phyloP scores from a whole-genome alignment of 202 grass and related monocot species.

The Schoenoplectus triqueter region DNA sequence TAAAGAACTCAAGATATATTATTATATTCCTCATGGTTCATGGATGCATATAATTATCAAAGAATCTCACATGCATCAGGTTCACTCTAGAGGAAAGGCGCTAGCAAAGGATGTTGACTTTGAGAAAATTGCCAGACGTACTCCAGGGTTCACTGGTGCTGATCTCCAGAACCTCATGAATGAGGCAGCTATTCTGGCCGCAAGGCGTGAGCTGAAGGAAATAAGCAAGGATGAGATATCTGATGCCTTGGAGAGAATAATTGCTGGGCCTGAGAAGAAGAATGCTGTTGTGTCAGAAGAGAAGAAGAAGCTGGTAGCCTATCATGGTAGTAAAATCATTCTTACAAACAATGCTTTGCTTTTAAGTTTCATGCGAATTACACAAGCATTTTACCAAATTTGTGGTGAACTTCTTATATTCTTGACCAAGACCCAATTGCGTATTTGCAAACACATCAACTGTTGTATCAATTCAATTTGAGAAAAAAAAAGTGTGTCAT shows the following conservation, averaged over 20 bases:
- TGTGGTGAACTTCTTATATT: background rate
- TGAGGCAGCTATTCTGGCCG: slow-evolving; percentile 96
- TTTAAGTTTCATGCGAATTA: background rate
- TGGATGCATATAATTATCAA: background rate
- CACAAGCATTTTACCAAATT: background rate
- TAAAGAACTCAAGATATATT: background rate
- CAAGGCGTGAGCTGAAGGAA: slow-evolving; percentile 94
- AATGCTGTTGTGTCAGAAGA: slow-evolving; percentile 95
- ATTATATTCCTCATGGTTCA: too few relatives aligned
- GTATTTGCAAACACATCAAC: background rate
- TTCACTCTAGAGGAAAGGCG: slow-evolving; percentile 94
- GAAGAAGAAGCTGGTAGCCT: slow-evolving; percentile 89
- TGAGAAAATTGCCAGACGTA: slow-evolving; percentile 93
- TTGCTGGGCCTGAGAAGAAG: slow-evolving; percentile 98
- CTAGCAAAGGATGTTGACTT: slow-evolving; percentile 95
- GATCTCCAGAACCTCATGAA: slow-evolving; percentile 98
- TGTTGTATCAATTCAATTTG: background rate
- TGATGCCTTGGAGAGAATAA: slow-evolving; percentile 96
- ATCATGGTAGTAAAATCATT: slow-evolving; percentile 71
- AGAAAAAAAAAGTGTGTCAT: slow-evolving; percentile 10
- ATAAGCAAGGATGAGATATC: slow-evolving; percentile 99
- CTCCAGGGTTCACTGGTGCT: slow-evolving; percentile 95
- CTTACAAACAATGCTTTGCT: background rate
- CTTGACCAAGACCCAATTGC: background rate
- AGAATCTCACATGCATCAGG: slow-evolving; percentile 48